Evolutionary conservation across 2,329 filamentous ascomycete genomes (phyloP).

Genomic region (Penicillium sp.): DNA sequence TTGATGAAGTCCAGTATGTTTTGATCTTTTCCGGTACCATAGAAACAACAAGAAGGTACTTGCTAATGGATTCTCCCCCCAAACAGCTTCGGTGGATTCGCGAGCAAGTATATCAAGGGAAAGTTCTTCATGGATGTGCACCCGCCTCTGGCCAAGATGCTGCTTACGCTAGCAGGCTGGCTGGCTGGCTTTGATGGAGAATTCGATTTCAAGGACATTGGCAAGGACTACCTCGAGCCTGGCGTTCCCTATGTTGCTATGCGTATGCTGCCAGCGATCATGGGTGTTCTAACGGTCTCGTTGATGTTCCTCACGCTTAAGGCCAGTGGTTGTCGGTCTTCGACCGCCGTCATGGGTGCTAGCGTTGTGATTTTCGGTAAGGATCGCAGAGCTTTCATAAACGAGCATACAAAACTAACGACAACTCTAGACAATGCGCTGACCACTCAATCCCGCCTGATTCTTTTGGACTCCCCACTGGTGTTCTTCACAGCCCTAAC

Average conservation of each 20-base stretch:
- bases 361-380: slow-evolving; percentile 86
- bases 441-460: slow-evolving; percentile 89
- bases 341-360: slow-evolving; percentile 79
- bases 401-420: slow-evolving; percentile 11
- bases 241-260: slow-evolving; percentile 96
- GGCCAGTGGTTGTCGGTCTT: slow-evolving; percentile 82
- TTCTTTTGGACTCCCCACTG: slow-evolving; percentile 92
- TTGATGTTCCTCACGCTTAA: slow-evolving; percentile 95
- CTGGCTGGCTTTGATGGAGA: slow-evolving; percentile 90
- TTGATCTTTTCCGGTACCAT: neutral
- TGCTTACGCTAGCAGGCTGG: slow-evolving; percentile 94
- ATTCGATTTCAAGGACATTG: slow-evolving; percentile 99
- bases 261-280: slow-evolving; percentile 87
- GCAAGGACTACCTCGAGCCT: slow-evolving; percentile 95
- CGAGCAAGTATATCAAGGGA: slow-evolving; percentile 98
- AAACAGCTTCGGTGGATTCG: slow-evolving; percentile 89
- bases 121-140: slow-evolving; percentile 99
- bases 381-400: slow-evolving; percentile 12
- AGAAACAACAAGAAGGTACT: neutral
- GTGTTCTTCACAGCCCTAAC: slow-evolving; percentile 93
- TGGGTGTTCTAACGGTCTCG: slow-evolving; percentile 84
- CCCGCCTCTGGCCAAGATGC: slow-evolving; percentile 91
- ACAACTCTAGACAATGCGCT: slow-evolving; percentile 77
- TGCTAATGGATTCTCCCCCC: neutral
- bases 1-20: slow-evolving; percentile 97